phyloP scores from a whole-genome alignment of 257 asterid species.

The Craterostigma plantagineum region DNA sequence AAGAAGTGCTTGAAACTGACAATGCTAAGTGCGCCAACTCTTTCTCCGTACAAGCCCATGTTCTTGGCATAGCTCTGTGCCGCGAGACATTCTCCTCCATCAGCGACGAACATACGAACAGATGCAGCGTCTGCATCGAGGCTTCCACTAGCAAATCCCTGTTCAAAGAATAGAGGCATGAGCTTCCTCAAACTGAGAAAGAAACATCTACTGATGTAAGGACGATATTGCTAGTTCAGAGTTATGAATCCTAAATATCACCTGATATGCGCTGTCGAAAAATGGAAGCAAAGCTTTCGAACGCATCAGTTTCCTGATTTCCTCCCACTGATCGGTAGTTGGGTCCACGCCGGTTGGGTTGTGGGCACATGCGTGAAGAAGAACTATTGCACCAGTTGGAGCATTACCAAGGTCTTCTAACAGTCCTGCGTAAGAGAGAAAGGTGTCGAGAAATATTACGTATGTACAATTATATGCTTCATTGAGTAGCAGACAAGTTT shows the following conservation, averaged over 20 bases:
- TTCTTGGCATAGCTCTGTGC: slow-evolving; percentile 88
- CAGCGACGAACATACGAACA: slow-evolving; percentile 61
- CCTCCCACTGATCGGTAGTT: slow-evolving; percentile 66
- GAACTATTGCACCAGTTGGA: slow-evolving; percentile 61
- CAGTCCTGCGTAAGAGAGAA: slow-evolving; percentile 22
- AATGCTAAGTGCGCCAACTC: slow-evolving; percentile 83
- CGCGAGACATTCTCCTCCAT: slow-evolving; percentile 72
- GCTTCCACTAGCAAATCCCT: slow-evolving; percentile 88
- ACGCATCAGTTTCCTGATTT: slow-evolving; percentile 62
- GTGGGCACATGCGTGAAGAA: slow-evolving; percentile 89
- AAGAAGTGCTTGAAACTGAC: slow-evolving; percentile 23
- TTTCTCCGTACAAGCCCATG: slow-evolving; percentile 79
- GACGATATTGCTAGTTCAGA: too few relatives aligned
- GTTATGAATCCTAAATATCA: slow-evolving; percentile 4
- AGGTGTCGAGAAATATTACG: too few relatives aligned
- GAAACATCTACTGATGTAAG: too few relatives aligned
- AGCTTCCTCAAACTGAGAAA: too few relatives aligned
- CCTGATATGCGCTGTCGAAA: slow-evolving; percentile 92
- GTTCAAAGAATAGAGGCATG: slow-evolving; percentile 6
- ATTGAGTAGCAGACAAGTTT: not conserved
- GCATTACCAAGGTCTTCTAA: slow-evolving; percentile 53
- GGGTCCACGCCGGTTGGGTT: slow-evolving; percentile 92
- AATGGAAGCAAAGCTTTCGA: slow-evolving; percentile 54
- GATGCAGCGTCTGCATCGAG: slow-evolving; percentile 65
- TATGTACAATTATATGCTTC: too few relatives aligned